Conservation (phyloP, 306 rosid species). For the Inga leiocalycina region DNA sequence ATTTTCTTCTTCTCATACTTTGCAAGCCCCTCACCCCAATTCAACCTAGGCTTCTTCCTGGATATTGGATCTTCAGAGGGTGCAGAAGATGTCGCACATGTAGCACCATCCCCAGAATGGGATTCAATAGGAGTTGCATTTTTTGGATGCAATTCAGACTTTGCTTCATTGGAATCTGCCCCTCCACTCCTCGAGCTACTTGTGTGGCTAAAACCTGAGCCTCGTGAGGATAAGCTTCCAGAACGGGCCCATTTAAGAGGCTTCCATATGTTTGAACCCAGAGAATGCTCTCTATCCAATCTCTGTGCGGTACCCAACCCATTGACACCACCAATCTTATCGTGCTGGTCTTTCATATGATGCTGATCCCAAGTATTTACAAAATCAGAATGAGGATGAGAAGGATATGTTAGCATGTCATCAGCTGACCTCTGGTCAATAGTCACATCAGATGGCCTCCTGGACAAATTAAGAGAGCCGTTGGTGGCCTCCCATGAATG, state of each 20-base stretch:
- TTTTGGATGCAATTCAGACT: slow-evolving; percentile 59
- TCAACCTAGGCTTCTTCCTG: slow-evolving; percentile 87
- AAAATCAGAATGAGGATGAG: slow-evolving; percentile 61
- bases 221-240: slow-evolving; percentile 87
- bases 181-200: slow-evolving; percentile 79
- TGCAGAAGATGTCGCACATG: slow-evolving; percentile 70
- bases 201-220: slow-evolving; percentile 84
- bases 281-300: slow-evolving; percentile 63
- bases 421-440: slow-evolving; percentile 66
- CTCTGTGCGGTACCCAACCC: slow-evolving; percentile 63
- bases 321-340: slow-evolving; percentile 59
- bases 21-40: slow-evolving; percentile 99
- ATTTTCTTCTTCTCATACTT: slow-evolving; percentile 94
- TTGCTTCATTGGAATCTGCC: slow-evolving; percentile 61
- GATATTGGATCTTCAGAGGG: slow-evolving; percentile 73
- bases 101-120: slow-evolving; percentile 73
- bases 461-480: slow-evolving; percentile 53
- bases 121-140: slow-evolving; percentile 57
- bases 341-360: slow-evolving; percentile 71
- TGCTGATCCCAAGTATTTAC: slow-evolving; percentile 73
- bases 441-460: slow-evolving; percentile 57
- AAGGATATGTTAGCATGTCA: slow-evolving; percentile 51
- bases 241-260: slow-evolving; percentile 91
- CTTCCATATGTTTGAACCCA: slow-evolving; percentile 81
- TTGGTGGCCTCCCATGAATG: slow-evolving; percentile 63